Base-by-base conservation (phyloP, 805 yeast genomes). In the Saturnispora kantuleensis region DNA sequence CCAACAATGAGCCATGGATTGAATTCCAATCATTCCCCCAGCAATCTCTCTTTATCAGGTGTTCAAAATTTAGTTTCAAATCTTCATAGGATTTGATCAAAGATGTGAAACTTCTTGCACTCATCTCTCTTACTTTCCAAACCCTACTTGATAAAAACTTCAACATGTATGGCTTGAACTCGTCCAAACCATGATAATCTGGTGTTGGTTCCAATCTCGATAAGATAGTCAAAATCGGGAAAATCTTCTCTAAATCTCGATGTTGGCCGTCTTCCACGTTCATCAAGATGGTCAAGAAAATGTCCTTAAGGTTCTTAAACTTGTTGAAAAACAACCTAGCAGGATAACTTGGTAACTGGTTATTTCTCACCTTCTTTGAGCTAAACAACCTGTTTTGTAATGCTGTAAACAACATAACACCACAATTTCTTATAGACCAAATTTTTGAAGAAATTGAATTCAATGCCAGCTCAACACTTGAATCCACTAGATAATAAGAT, bases 371-470 rank as follows among this genome's bases (percentile, higher is more conserved):
- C 44, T 68, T 66, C 38, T 69, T 69, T 11, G 71, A 74, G 1
- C 94, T 94, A 62, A 90, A 89, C 5, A 93, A 56, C 48, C 90
- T 71, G 47, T 81, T 82, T 55, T 86, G 93, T 35, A 90, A 62
- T 0, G 95, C 79, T 1, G 95, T 81, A 59, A 88, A 90, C 35
- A 90, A 68, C 97, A 90, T 93, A 15, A 89, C 83, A 0, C 95
- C 87, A 60, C 97, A 86, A 58, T 90, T 90, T 56, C 96, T 71
- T 26, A 90, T 73, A 0, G 95, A 79, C 97, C 97, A 90, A 18
- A 78, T 68, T 2, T 71, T 65, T 2, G 84, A 76, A 1, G 75
- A 69, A 61, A 90, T 86, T 31, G 79, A 71, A 2, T 63, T 54
- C 36, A 93, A 68, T 0, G 94, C 69, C 16, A 85, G 59, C 21